Base-by-base conservation (phyloP, 805 yeast species). In the Candida ovalis region DNA sequence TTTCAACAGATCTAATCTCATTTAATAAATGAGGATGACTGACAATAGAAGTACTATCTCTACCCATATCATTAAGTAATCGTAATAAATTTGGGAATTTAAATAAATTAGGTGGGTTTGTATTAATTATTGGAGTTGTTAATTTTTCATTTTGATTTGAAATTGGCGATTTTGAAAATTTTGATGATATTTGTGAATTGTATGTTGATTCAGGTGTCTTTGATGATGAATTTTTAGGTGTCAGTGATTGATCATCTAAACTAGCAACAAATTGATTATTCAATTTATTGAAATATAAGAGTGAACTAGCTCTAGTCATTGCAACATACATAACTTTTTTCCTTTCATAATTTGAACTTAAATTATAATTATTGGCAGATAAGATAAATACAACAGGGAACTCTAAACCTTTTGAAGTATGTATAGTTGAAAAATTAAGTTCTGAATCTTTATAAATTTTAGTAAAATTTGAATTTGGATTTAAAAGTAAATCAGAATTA, bases 371-470 rank as follows among this genome's bases (percentile, higher is more conserved):
- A 48, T 57, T 59, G 12, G 56, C 52, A 2, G 64, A 55, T 8
- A 72, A 53, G 3, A 84, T 55, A 61, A 85, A 84, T 1, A 83
- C 88, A 12, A 84, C 70, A 0, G 90, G 89, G 55, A 80, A 84
- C 52, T 86, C 90, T 4, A 84, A 62, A 0, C 94, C 92, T 55
- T 86, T 86, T 1, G 91, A 81, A 0, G 87, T 73, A 62, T 86
- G 92, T 1, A 86, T 77, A 0, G 92, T 86, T 0, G 89, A 80
- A 1, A 85, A 54, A 44, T 79, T 80, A 6, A 85, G 67, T 17
- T 71, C 60, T 36, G 62, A 50, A 50, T 67, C 51, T 45, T 59
- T 40, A 53, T 61, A 40, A 42, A 55, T 19, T 47, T 55, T 30
- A 56, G 73, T 52, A 44, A 62, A 44, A 27, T 52, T 51, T 12